Percentiles rank a stretch among this genome's conserved stretches.
Evolutionary conservation across 306 rosid genomes (phyloP).

Genomic region (Prunus davidiana): DNA sequence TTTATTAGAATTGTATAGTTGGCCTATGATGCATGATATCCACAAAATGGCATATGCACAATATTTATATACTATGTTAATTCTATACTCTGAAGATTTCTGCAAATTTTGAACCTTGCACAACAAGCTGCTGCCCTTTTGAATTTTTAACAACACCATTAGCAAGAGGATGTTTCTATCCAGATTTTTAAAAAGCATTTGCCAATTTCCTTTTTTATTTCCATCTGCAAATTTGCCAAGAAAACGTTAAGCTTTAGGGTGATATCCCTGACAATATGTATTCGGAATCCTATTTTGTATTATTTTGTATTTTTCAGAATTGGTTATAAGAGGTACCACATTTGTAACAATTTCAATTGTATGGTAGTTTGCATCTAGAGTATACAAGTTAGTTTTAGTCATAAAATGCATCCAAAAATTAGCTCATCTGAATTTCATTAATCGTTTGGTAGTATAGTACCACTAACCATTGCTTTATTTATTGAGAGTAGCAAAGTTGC

Average conservation of each 20-base stretch:
- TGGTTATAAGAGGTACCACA: neutral
- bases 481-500: constrained; percentile 71
- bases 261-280: no score
- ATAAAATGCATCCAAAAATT: neutral
- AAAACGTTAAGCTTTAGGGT: no score
- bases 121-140: neutral
- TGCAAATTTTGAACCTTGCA: neutral
- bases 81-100: neutral
- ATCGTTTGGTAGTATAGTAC: constrained; percentile 8
- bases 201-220: no score
- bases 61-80: neutral
- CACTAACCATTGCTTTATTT: constrained; percentile 16
- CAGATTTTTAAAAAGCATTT: no score
- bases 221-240: no score
- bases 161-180: no score
- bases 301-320: no score
- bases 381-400: neutral
- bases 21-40: no score
- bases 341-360: neutral
- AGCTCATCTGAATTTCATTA: neutral
- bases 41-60: neutral
- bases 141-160: no score
- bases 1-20: no score
- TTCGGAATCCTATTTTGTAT: no score
- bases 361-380: neutral